Evolutionary conservation across 768 basidiomycete genomes (phyloP).

Genomic region (Plicaturopsis crispa): DNA sequence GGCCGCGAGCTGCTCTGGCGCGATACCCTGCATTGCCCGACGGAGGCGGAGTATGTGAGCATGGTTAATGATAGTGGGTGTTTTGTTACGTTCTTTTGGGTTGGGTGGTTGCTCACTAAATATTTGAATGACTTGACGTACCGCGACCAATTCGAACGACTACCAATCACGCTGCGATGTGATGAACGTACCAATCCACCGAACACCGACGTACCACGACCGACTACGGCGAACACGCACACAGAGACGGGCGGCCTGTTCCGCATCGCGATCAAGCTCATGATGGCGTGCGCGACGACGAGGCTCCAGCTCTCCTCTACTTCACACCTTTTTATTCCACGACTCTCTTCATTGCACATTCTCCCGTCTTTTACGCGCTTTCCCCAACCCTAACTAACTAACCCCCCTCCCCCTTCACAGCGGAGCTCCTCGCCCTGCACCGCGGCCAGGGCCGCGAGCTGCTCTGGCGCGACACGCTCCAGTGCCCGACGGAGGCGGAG

Average conservation of each 20-base stretch:
- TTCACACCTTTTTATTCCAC: not conserved
- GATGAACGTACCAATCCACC: constrained; percentile 3
- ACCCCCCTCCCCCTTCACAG: constrained; percentile 14
- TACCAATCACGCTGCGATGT: not conserved
- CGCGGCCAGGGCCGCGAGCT: constrained; percentile 94
- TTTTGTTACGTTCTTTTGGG: not conserved
- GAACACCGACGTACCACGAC: too few relatives aligned
- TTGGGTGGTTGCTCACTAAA: too few relatives aligned
- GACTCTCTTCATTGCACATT: not conserved
- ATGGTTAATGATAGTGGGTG: constrained; percentile 93
- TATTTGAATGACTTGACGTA: too few relatives aligned
- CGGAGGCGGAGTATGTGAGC: constrained; percentile 86
- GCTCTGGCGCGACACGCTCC: constrained; percentile 87
- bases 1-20: constrained; percentile 94
- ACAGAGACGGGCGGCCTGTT: constrained; percentile 93
- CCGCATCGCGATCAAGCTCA: constrained; percentile 86
- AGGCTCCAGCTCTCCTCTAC: constrained; percentile 2
- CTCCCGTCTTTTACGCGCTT: too few relatives aligned
- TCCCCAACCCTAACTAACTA: too few relatives aligned
- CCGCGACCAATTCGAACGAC: too few relatives aligned
- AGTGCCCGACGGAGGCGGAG: constrained; percentile 90
- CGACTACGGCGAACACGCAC: not conserved
- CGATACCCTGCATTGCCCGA: constrained; percentile 84
- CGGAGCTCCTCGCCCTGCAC: constrained; percentile 79
- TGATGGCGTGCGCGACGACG: constrained; percentile 82